These are phyloP conservation scores for Priceomyces haplophilus DNA, from an alignment of 805 yeast genomes.

Conservation along the genomic window DNA sequence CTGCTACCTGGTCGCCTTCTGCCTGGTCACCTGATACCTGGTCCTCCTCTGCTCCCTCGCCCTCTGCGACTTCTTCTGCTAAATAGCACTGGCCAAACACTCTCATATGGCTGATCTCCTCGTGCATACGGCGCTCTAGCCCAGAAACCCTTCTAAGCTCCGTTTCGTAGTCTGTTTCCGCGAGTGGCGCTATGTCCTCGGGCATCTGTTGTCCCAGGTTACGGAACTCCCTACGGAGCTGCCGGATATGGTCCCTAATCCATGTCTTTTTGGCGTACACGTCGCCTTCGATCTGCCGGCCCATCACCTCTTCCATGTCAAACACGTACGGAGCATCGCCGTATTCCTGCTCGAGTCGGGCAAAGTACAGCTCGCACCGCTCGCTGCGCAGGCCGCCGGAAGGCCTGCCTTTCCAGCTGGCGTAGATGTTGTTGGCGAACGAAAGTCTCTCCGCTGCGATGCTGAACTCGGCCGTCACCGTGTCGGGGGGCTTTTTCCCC, in stretches of 20 bases:
- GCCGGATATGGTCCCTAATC: slow-evolving; percentile 18
- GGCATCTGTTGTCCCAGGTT: slow-evolving; percentile 11
- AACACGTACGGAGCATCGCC: slow-evolving; percentile 7
- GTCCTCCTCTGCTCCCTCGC: not conserved
- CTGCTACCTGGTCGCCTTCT: too few species aligned
- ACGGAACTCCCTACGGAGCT: slow-evolving; percentile 13
- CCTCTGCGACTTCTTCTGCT: not conserved
- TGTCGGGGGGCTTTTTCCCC: too few species aligned
- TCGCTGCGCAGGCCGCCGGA: slow-evolving; percentile 5
- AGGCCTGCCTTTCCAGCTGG: too few species aligned
- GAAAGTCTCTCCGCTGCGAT: too few species aligned
- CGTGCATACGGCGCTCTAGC: slow-evolving; percentile 17
- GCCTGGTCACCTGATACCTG: too few species aligned
- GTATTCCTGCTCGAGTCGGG: slow-evolving; percentile 7
- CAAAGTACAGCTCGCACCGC: slow-evolving; percentile 17
- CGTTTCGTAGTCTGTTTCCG: slow-evolving; percentile 10
- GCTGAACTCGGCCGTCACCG: too few species aligned
- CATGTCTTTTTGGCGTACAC: slow-evolving; percentile 27
- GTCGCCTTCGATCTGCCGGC: slow-evolving; percentile 14
- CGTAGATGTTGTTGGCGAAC: too few species aligned
- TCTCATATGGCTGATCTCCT: slow-evolving; percentile 20
- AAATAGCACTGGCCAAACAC: slow-evolving; percentile 27
- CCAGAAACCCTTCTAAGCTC: slow-evolving; percentile 5
- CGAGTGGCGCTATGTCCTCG: slow-evolving; percentile 11
- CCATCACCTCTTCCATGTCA: slow-evolving; percentile 10